Evolutionary conservation across 2,329 filamentous ascomycete species (phyloP), one percentile per base, ranked within the genome.

Genomic region (Plectosphaerella sp.): DNA sequence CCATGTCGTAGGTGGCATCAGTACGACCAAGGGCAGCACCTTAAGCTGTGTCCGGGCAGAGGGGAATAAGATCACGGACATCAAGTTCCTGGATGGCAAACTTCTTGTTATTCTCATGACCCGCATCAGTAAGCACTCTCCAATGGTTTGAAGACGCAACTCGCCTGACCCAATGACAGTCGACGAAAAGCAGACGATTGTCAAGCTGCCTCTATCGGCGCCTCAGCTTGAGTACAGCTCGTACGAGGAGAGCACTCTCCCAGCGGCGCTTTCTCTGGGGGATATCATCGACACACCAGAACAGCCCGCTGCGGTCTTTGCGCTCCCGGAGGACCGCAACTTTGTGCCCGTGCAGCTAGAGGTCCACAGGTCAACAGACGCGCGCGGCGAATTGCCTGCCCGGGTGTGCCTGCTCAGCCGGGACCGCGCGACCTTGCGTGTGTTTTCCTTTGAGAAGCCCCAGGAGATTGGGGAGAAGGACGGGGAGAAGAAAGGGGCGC

Each of bases 71-170:
- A 67, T 86, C 15, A 65, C 82, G 18, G 86, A 91, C 62, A 66
- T 87, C 14, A 85, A 86, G 62, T 90, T 91, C 61, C 75, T 89
- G 43, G 77, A 87, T 59, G 81, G 87, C 51, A 67, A 75, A 12
- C 75, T 71, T 0, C 64, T 91, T 2, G 73, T 91, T 50, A 58
- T 89, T 2, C 75, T 91, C 2, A 67, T 80, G 78, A 67, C 62
- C 64, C 43, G 58, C 49, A 22, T 62, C 60, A 71, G 77, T 74
- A 61, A 42, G 59, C 7, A 10, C 41, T 20, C 28, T 43, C 16
- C 41, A 18, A 20, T 43, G 16, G 7, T 10, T 20, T 5, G 8
- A n/a, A 18, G 22, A 39, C 2, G 22, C 28, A 47, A 12, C 8
- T 28, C 8, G 22, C 22, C 53, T 55, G 25, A 54, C 33, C 2